phyloP scores from a whole-genome alignment of 202 grass and related monocot species.

The Tripidium arundinaceum region DNA sequence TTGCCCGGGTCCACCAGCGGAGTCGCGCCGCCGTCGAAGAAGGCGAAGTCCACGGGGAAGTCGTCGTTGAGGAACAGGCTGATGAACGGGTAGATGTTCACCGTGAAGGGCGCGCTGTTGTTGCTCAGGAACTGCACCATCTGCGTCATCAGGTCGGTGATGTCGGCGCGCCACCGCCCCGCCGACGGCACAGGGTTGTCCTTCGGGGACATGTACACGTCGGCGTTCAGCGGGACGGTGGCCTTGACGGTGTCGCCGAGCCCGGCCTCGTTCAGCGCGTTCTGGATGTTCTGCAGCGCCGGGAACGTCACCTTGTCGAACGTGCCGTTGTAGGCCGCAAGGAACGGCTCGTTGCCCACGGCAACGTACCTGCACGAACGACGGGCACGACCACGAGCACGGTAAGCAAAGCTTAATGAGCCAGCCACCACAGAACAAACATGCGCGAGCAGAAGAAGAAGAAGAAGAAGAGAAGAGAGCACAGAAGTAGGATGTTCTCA shows the following conservation, averaged over 20 bases:
- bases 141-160: constrained; percentile 36
- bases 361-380: constrained; percentile 53
- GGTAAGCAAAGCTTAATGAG: too few species aligned
- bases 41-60: constrained; percentile 61
- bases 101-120: constrained; percentile 53
- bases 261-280: constrained; percentile 51
- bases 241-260: constrained; percentile 45
- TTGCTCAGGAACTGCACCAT: constrained; percentile 46
- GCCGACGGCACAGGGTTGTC: constrained; percentile 36
- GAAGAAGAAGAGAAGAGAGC: too few species aligned
- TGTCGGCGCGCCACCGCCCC: constrained; percentile 32
- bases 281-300: constrained; percentile 59
- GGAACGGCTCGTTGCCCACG: constrained; percentile 67
- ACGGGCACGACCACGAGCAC: too few species aligned
- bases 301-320: constrained; percentile 47
- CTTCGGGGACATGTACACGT: constrained; percentile 48
- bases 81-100: constrained; percentile 77
- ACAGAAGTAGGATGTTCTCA: too few species aligned
- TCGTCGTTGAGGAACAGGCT: constrained; percentile 42
- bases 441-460: neutral
- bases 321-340: constrained; percentile 33
- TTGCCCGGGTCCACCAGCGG: constrained; percentile 38
- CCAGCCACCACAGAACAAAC: too few species aligned
- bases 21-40: constrained; percentile 50
- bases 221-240: constrained; percentile 62